Conservation (phyloP, 2,329 filamentous ascomycete genomes). For the Metarhizium robertsii region DNA sequence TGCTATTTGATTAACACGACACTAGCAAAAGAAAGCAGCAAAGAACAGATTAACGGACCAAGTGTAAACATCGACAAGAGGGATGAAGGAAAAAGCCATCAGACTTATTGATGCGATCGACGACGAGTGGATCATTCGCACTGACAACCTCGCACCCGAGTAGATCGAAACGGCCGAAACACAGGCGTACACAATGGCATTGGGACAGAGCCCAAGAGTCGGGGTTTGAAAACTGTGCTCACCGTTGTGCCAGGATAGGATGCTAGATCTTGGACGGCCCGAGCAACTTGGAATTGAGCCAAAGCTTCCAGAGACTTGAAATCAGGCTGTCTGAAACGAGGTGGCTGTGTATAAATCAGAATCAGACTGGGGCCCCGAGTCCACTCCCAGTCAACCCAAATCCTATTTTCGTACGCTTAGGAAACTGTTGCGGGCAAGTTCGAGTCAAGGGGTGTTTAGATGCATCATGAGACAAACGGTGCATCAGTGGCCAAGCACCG, state of each 20-base stretch:
- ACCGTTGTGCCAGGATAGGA: conserved; percentile 3
- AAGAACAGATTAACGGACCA: neutral
- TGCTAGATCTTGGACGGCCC: conserved; percentile 11
- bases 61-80: conserved; percentile 1
- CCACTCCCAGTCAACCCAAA: conserved; percentile 2
- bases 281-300: conserved; percentile 8
- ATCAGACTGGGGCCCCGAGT: conserved; percentile 4
- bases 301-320: conserved; percentile 7
- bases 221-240: conserved; percentile 1
- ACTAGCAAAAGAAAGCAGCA: neutral
- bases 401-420: conserved; percentile 3
- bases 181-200: conserved; percentile 6
- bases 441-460: neutral
- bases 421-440: neutral
- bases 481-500: conserved; percentile 10
- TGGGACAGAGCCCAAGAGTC: conserved; percentile 1
- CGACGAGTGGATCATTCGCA: conserved; percentile 10
- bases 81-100: conserved; percentile 1
- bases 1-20: conserved; percentile 7
- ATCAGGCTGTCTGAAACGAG: conserved; percentile 12
- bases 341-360: conserved; percentile 9
- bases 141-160: conserved; percentile 7
- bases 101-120: conserved; percentile 7
- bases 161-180: conserved; percentile 14
- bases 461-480: conserved; percentile 11